phyloP scores from a whole-genome alignment of 2,329 filamentous ascomycete genomes.

The Penicillium carneum region DNA sequence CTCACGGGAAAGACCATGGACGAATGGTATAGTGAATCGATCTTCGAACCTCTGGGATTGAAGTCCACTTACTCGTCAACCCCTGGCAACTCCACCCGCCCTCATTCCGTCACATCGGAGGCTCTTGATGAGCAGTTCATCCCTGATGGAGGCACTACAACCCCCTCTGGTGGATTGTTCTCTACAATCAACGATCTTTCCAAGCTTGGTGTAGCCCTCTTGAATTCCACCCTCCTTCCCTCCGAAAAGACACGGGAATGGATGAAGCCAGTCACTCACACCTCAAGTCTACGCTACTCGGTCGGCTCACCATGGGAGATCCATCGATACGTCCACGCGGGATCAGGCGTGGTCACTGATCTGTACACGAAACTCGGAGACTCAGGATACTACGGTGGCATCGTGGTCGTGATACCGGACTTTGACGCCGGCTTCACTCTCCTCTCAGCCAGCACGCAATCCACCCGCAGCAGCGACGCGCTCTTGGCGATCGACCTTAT shows the following conservation, averaged over 20 bases:
- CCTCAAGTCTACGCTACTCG: conserved; percentile 50
- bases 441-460: conserved; percentile 44
- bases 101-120: conserved; percentile 27
- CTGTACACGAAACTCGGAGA: conserved; percentile 56
- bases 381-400: conserved; percentile 50
- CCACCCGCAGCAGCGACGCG: conserved; percentile 17
- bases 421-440: conserved; percentile 54
- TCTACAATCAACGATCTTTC: conserved; percentile 50
- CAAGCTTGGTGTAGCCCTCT: conserved; percentile 42
- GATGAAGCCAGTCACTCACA: conserved; percentile 53
- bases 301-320: conserved; percentile 55
- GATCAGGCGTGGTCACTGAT: conserved; percentile 35
- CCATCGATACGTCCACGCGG: conserved; percentile 43
- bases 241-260: conserved; percentile 47
- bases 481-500: conserved; percentile 39
- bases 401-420: conserved; percentile 54
- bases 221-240: conserved; percentile 48
- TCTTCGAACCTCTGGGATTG: conserved; percentile 56
- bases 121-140: conserved; percentile 1
- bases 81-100: conserved; percentile 37
- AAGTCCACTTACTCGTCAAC: conserved; percentile 49
- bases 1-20: conserved; percentile 52
- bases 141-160: conserved; percentile 23
- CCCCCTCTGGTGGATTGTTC: conserved; percentile 31
- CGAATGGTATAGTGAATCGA: conserved; percentile 50